Percentiles rank a stretch among this genome's conserved stretches.
Conservation (phyloP, 192 early-diverging fungal species). For the Pilaira anomala region DNA sequence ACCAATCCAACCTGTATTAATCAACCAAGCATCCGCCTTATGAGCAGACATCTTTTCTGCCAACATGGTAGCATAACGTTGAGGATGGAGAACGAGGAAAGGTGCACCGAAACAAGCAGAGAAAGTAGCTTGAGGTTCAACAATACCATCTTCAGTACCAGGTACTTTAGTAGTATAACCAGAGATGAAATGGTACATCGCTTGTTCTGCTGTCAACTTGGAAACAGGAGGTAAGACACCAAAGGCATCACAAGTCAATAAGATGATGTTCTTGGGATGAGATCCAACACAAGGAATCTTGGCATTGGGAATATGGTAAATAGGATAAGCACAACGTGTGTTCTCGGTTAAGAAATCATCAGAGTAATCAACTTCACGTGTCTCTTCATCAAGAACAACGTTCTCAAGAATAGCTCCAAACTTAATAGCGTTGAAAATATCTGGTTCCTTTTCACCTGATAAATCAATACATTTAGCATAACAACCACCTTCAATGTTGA, state of each 20-base stretch:
- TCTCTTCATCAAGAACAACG: slow-evolving; percentile 74
- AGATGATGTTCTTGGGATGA: slow-evolving; percentile 91
- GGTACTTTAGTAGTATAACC: slow-evolving; percentile 98
- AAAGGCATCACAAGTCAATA: slow-evolving; percentile 95
- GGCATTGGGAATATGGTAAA: slow-evolving; percentile 90
- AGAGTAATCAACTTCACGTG: slow-evolving; percentile 76
- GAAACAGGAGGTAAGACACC: slow-evolving; percentile 93
- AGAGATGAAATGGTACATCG: slow-evolving; percentile 96
- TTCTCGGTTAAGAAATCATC: slow-evolving; percentile 87
- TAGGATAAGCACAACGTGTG: slow-evolving; percentile 94
- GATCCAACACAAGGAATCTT: slow-evolving; percentile 87
- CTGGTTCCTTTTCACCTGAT: slow-evolving; percentile 93
- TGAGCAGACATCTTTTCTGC: slow-evolving; percentile 89
- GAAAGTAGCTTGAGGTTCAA: slow-evolving; percentile 87
- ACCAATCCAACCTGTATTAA: slow-evolving; percentile 97
- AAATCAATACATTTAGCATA: slow-evolving; percentile 96
- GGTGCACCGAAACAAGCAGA: slow-evolving; percentile 90
- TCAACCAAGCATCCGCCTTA: slow-evolving; percentile 83
- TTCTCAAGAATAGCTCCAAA: slow-evolving; percentile 92
- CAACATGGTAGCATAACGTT: slow-evolving; percentile 92
- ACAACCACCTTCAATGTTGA: slow-evolving; percentile 99
- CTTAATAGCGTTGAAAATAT: slow-evolving; percentile 93
- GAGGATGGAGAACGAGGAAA: slow-evolving; percentile 95
- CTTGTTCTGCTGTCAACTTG: slow-evolving; percentile 79
- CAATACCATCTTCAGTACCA: slow-evolving; percentile 92